A percentile compares a stretch with the other conserved stretches of the same genome.
Conservation (phyloP, 2,329 filamentous ascomycete species). For the Aspergillus amoenus region DNA sequence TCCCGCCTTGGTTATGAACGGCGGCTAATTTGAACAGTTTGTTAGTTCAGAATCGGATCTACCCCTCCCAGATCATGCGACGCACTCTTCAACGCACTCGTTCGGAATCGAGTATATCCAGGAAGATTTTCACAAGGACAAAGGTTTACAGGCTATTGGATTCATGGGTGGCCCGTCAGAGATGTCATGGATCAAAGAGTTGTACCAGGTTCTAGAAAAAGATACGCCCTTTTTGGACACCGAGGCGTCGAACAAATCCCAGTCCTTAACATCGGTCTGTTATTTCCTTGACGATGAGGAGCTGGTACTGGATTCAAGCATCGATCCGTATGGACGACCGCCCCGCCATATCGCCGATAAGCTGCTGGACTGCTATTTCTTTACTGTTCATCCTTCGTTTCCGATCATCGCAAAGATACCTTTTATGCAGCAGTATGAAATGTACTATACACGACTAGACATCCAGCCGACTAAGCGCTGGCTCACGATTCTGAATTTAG, state of each 20-base stretch:
- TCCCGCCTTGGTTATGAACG: background rate
- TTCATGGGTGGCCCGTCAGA: conserved; percentile 48
- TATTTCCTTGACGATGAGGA: conserved; percentile 37
- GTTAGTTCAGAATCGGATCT: background rate
- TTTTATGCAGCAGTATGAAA: conserved; percentile 41
- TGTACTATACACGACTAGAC: conserved; percentile 32
- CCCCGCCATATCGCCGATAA: conserved; percentile 36
- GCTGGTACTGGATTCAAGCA: background rate
- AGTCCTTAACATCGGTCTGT: conserved; percentile 27
- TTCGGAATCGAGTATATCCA: conserved; percentile 41
- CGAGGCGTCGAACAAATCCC: conserved; percentile 25
- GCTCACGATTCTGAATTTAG: conserved; percentile 45
- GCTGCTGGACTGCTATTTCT: conserved; percentile 44
- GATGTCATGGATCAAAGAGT: conserved; percentile 43
- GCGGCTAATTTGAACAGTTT: conserved; percentile 2
- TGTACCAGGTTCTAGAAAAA: conserved; percentile 38
- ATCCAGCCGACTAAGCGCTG: conserved; percentile 39
- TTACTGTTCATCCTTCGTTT: conserved; percentile 40
- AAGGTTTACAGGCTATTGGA: conserved; percentile 38
- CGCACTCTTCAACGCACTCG: conserved; percentile 9
- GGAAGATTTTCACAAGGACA: conserved; percentile 44
- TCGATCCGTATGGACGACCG: conserved; percentile 39
- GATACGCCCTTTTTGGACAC: conserved; percentile 16
- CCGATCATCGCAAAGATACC: conserved; percentile 41
- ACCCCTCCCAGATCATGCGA: conserved; percentile 3